phyloP scores from a whole-genome alignment of 1,139 yeast species.

The Scheffersomyces illinoinensis region DNA sequence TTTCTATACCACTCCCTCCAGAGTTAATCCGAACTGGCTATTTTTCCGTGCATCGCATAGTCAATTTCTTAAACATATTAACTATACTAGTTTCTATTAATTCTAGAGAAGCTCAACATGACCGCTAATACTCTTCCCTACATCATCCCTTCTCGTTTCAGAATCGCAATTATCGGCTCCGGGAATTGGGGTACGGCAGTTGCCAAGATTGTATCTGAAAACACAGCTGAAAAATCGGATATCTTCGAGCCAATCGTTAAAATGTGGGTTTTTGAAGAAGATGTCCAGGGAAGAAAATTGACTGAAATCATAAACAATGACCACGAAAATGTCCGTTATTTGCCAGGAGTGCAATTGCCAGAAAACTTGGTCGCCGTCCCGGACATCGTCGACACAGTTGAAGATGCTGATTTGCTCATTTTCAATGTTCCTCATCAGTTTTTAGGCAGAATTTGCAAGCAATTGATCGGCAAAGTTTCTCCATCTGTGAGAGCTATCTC shows the following conservation, averaged over 20 bases:
- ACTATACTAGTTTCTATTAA: neutral
- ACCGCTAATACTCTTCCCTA: slow-evolving; percentile 30
- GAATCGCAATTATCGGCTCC: slow-evolving; percentile 67
- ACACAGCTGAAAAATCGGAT: slow-evolving; percentile 65
- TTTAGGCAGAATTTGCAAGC: slow-evolving; percentile 68
- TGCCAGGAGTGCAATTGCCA: slow-evolving; percentile 82
- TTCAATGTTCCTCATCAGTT: slow-evolving; percentile 97
- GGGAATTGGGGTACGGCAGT: slow-evolving; percentile 96
- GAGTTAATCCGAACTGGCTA: neutral
- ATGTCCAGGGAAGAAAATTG: slow-evolving; percentile 65
- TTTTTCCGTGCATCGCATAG: neutral
- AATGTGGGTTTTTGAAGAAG: slow-evolving; percentile 96
- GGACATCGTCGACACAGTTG: slow-evolving; percentile 68
- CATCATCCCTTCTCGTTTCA: slow-evolving; percentile 44
- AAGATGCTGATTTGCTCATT: slow-evolving; percentile 77
- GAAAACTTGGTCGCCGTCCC: slow-evolving; percentile 82
- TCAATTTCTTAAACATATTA: neutral
- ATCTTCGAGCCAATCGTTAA: slow-evolving; percentile 68
- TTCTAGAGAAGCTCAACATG: slow-evolving; percentile 19
- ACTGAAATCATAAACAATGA: slow-evolving; percentile 83
- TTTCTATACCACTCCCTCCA: neutral
- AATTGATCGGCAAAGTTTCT: slow-evolving; percentile 72
- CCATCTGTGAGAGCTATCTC: slow-evolving; percentile 81
- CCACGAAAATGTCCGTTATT: slow-evolving; percentile 87
- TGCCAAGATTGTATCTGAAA: slow-evolving; percentile 91